Percentiles rank a stretch among this genome's conserved stretches.
Conservation (phyloP, 2,329 filamentous ascomycete species). For the Penicillium sp. region DNA sequence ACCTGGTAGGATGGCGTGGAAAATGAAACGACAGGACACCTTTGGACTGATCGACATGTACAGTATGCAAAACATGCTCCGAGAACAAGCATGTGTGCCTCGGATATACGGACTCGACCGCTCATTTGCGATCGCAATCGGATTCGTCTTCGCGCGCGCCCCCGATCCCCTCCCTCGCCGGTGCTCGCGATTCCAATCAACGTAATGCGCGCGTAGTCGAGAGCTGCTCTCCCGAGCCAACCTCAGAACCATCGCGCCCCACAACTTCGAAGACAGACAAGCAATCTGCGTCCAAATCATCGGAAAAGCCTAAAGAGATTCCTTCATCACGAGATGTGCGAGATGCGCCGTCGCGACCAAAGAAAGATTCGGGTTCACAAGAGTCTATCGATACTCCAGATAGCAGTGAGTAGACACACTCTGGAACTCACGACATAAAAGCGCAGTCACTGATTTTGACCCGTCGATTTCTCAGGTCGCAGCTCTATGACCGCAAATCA, state of each 20-base stretch:
- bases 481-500: slow-evolving; percentile 34
- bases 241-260: slow-evolving; percentile 3
- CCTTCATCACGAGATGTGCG: slow-evolving; percentile 14
- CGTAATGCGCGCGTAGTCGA: slow-evolving; percentile 17
- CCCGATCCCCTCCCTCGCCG: slow-evolving; percentile 14
- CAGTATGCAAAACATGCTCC: slow-evolving; percentile 62
- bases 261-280: slow-evolving; percentile 9
- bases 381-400: slow-evolving; percentile 30
- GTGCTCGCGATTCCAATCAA: slow-evolving; percentile 16
- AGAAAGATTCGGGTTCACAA: slow-evolving; percentile 26
- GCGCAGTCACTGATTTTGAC: slow-evolving; percentile 6
- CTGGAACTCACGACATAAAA: not conserved
- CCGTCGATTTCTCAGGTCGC: slow-evolving; percentile 22
- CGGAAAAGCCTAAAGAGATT: slow-evolving; percentile 16
- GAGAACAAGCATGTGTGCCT: slow-evolving; percentile 65
- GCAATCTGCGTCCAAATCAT: slow-evolving; percentile 9
- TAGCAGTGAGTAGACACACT: slow-evolving; percentile 39
- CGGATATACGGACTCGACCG: slow-evolving; percentile 54
- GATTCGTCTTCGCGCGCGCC: slow-evolving; percentile 24
- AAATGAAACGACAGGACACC: no score
- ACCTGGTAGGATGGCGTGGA: slow-evolving; percentile 42
- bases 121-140: slow-evolving; percentile 31
- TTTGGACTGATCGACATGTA: not conserved
- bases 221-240: slow-evolving; percentile 27
- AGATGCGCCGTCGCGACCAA: slow-evolving; percentile 14